These are phyloP conservation scores for Candida wancherniae DNA, from an alignment of 805 yeast species.

Conservation along the genomic window DNA sequence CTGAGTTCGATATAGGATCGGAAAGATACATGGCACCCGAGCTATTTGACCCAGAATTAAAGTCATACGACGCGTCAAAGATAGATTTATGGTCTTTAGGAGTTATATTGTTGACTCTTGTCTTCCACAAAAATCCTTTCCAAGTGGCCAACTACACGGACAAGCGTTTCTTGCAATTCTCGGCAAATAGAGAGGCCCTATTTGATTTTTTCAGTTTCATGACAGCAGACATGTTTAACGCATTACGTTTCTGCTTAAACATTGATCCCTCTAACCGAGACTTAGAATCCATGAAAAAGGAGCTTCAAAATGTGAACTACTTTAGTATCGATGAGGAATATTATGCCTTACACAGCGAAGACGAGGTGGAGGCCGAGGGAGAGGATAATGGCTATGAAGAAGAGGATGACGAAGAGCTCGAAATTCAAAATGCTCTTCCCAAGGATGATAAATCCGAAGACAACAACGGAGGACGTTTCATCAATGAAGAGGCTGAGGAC, in stretches of 20 bases:
- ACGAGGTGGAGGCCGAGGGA: constrained; percentile 38
- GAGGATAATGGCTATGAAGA: constrained; percentile 23
- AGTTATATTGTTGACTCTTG: constrained; percentile 71
- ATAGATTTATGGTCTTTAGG: constrained; percentile 91
- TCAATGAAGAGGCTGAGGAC: not conserved
- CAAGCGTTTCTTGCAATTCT: constrained; percentile 79
- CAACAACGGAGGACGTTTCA: not conserved
- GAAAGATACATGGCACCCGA: constrained; percentile 97
- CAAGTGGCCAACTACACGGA: constrained; percentile 75
- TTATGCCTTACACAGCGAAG: constrained; percentile 41
- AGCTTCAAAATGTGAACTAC: constrained; percentile 53
- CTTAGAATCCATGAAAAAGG: constrained; percentile 53
- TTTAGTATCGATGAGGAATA: constrained; percentile 78
- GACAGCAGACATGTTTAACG: constrained; percentile 84
- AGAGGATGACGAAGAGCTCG: constrained; percentile 18
- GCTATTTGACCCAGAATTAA: constrained; percentile 57
- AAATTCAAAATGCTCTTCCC: too few species aligned
- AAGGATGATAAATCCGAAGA: constrained; percentile 9
- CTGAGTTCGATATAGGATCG: constrained; percentile 74
- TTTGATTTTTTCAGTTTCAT: constrained; percentile 89
- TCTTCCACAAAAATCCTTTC: constrained; percentile 88
- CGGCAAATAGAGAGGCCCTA: constrained; percentile 79
- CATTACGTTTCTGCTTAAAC: constrained; percentile 69
- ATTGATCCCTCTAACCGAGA: constrained; percentile 86
- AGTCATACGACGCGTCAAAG: constrained; percentile 70